Evolutionary conservation across 371 early-diverging fungal species (phyloP), one percentile per base, ranked within the genome.

Genomic region (Zancudomyces culisetae): DNA sequence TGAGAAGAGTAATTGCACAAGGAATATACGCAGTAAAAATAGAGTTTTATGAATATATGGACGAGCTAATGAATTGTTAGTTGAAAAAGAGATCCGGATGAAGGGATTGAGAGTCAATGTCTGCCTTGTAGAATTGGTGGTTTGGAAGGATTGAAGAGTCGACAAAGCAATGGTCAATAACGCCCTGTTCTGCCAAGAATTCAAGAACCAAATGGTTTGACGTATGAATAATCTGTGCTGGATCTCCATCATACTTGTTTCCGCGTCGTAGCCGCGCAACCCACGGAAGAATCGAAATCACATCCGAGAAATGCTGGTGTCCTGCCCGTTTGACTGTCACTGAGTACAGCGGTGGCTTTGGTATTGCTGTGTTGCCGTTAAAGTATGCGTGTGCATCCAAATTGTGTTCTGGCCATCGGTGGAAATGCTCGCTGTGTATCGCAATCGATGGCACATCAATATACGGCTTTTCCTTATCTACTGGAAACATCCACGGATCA

Each of bases 401-500:
- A 26, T 10, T 10, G 45, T 45, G 45, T 19, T 6, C 20, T 45
- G 6, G 10, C 45, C 45, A 45, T 20, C 6, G 20, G 8, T 10
- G 10, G 20, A 45, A 45, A 20, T 45, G 45, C 45, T 45, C 45
- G 26, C 22, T 22, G 45, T 26, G 45, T 12, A 45, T 19, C 6
- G 19, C 26, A 8, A 45, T 8, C 20, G 20, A 10, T 45, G 45
- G 45, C 4, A 45, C 19, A 22, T 45, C 10, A 6, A 45, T 20
- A 6, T 26, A 10, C 19, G 45, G 10, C 6, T 45, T 45, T 20
- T 20, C 20, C 22, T 26, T 20, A 6, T 6, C 45, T 12, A 45
- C 45, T 12, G 45, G 22, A 45, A 45, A 45, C 45, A 45, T 45
- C 45, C 45, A 45, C 22, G 45, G 45, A 45, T 45, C 45, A 22